These are phyloP conservation scores for Cephalotrichum gorgonifer DNA, from an alignment of 2,329 filamentous ascomycete species.

Conservation along the genomic window DNA sequence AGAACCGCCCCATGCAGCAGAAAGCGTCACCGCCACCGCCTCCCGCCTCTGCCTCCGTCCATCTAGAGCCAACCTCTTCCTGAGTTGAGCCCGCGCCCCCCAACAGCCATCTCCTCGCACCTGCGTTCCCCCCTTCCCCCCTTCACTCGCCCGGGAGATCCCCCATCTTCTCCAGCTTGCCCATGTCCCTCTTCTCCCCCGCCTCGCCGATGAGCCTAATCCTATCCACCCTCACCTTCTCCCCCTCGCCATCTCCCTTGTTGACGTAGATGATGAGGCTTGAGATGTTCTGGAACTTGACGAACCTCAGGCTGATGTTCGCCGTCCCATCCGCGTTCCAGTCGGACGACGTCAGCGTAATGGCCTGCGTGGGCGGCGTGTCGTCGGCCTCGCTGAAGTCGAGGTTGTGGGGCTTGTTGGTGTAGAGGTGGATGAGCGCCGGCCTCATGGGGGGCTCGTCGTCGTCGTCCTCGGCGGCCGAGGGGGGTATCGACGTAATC, in stretches of 20 bases:
- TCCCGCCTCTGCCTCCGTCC: neutral
- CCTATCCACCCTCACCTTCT: slow-evolving; percentile 76
- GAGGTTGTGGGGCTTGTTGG: slow-evolving; percentile 80
- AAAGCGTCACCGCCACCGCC: neutral
- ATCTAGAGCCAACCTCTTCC: neutral
- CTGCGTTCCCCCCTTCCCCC: neutral
- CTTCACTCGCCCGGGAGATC: slow-evolving; percentile 56
- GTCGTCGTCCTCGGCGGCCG: slow-evolving; percentile 46
- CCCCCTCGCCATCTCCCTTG: slow-evolving; percentile 71
- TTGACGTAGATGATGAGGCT: slow-evolving; percentile 82
- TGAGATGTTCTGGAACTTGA: slow-evolving; percentile 94
- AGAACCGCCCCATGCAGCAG: neutral
- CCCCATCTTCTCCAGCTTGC: slow-evolving; percentile 89
- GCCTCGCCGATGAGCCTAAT: slow-evolving; percentile 76
- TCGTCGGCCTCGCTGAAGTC: slow-evolving; percentile 94
- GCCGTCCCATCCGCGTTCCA: slow-evolving; percentile 76
- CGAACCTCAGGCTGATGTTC: slow-evolving; percentile 67
- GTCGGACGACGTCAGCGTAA: slow-evolving; percentile 63
- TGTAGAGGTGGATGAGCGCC: slow-evolving; percentile 73
- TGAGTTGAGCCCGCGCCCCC: neutral
- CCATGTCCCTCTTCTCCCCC: slow-evolving; percentile 85
- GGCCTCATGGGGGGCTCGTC: slow-evolving; percentile 74
- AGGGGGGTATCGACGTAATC: slow-evolving; percentile 69
- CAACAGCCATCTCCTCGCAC: neutral
- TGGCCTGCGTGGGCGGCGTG: slow-evolving; percentile 66